Evolutionary conservation across 352 stramenopile species (phyloP).

Genomic region (Globisporangium echinulatum): DNA sequence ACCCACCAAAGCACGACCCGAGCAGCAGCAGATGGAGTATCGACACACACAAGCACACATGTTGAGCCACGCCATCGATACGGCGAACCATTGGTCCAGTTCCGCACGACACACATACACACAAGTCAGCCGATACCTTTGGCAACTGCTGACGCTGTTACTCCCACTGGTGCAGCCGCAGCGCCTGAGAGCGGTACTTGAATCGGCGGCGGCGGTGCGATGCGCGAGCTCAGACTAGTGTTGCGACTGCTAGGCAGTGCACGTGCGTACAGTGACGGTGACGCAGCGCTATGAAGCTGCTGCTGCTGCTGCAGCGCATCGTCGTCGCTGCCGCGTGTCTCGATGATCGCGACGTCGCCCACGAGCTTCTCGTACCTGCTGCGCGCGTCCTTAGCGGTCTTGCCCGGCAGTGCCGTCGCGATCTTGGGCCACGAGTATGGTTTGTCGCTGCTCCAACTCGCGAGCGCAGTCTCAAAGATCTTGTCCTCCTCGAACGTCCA

Average conservation of each 20-base stretch:
- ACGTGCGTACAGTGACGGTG: not conserved
- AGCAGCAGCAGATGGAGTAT: too few species aligned
- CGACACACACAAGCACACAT: not conserved
- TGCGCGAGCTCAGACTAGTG: slow-evolving; percentile 36
- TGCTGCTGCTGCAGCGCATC: not conserved
- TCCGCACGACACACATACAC: not conserved
- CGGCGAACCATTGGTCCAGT: not conserved
- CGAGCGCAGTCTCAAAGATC: slow-evolving; percentile 66
- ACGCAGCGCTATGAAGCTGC: not conserved
- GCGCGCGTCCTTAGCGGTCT: slow-evolving; percentile 67
- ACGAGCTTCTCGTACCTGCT: slow-evolving; percentile 73
- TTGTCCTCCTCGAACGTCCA: slow-evolving; percentile 86
- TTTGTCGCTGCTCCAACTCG: slow-evolving; percentile 43
- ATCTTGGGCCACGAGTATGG: slow-evolving; percentile 83
- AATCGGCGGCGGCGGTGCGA: slow-evolving; percentile 59
- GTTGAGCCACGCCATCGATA: not conserved
- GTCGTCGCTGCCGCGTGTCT: slow-evolving; percentile 17
- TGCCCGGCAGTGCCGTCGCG: slow-evolving; percentile 52
- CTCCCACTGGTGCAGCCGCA: not conserved
- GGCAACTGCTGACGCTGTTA: not conserved
- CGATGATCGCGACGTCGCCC: slow-evolving; percentile 62
- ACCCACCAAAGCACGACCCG: too few species aligned
- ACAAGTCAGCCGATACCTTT: slow-evolving; percentile 9
- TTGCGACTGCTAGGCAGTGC: not conserved
- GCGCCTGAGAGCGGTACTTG: slow-evolving; percentile 25